Conservation (phyloP, 345 rosid genomes). For the Salix brachista region DNA sequence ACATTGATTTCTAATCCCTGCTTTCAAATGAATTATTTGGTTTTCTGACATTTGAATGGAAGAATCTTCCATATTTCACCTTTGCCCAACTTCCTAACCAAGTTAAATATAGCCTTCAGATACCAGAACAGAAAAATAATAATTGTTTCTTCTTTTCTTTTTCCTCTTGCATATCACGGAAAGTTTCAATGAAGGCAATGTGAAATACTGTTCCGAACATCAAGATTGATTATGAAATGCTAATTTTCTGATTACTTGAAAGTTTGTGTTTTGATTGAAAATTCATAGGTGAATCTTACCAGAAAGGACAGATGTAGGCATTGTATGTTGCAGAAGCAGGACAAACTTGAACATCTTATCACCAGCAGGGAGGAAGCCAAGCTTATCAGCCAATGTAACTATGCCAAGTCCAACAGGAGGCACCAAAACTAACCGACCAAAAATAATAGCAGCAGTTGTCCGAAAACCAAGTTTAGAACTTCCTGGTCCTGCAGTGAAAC, state of each 20-base stretch:
- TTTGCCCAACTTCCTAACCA: background rate
- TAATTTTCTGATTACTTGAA: background rate
- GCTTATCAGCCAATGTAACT: constrained; percentile 88
- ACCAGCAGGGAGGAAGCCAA: constrained; percentile 87
- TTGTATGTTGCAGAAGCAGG: constrained; percentile 84
- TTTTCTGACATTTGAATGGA: background rate
- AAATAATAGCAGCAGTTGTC: constrained; percentile 80
- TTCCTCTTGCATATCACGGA: background rate
- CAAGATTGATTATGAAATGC: background rate
- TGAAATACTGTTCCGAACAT: background rate
- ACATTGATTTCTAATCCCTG: background rate
- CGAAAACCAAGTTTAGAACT: constrained; percentile 90
- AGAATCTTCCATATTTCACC: background rate
- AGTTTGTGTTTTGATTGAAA: background rate
- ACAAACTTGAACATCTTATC: constrained; percentile 97
- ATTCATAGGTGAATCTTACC: constrained; percentile 29
- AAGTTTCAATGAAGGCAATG: background rate
- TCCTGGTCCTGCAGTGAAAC: constrained; percentile 73
- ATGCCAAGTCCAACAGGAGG: constrained; percentile 91
- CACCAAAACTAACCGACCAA: constrained; percentile 73
- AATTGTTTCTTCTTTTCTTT: background rate
- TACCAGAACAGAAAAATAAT: background rate
- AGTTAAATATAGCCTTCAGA: background rate
- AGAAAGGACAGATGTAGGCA: constrained; percentile 97
- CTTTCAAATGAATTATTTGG: background rate